phyloP scores from a whole-genome alignment of 108 stramenopile species.

The Fragilariopsis cylindrus region DNA sequence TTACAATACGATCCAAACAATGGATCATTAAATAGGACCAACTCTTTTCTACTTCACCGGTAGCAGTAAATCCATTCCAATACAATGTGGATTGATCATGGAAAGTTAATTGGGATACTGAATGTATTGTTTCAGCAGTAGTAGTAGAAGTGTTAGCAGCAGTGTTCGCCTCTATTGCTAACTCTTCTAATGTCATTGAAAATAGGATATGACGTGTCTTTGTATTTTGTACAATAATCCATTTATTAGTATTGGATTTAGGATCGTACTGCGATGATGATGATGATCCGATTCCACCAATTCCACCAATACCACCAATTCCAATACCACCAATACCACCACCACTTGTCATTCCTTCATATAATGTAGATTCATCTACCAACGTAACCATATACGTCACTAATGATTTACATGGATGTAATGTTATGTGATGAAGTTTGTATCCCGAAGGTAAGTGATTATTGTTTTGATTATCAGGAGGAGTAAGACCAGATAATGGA shows the following conservation, averaged over 20 bases:
- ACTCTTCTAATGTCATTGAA: background rate
- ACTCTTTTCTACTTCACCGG: conserved; percentile 7
- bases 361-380: background rate
- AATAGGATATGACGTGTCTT: background rate
- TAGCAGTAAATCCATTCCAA: conserved; percentile 41
- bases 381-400: background rate
- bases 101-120: conserved; percentile 31
- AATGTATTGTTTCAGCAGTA: background rate
- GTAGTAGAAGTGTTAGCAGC: background rate
- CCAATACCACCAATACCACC: background rate
- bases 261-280: background rate
- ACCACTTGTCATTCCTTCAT: background rate
- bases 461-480: too few relatives aligned
- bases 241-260: background rate
- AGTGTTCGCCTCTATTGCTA: background rate
- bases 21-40: conserved; percentile 43
- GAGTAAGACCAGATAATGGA: too few relatives aligned
- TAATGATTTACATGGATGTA: background rate
- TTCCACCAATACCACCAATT: background rate
- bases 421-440: background rate
- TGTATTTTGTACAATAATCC: conserved; percentile 1
- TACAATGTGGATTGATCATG: conserved; percentile 45
- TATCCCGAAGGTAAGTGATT: background rate
- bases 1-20: conserved; percentile 25
- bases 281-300: background rate